Evolutionary conservation across 345 rosid species (phyloP), one percentile per base, ranked within the genome.

Genomic region (Turnera subulata): DNA sequence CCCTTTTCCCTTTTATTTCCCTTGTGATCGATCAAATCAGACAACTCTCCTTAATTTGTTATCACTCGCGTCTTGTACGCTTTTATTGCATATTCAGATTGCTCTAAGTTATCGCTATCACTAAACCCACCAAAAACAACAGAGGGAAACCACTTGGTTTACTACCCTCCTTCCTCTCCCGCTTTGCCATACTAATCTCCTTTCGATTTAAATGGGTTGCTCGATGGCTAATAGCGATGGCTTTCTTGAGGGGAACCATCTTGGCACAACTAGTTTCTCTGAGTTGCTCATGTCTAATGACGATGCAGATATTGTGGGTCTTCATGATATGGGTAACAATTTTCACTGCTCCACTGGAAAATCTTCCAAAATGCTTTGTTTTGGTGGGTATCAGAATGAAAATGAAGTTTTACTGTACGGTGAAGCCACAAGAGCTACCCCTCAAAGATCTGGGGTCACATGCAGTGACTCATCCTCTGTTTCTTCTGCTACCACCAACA

Each of bases 361-460:
- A 49, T 65, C 74, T 22, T 78, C 93, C 35, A 76, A 56, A 78
- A 91, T 91, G 96, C 91, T 91, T 22, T 85, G 87, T 62, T 91
- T 91, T 51, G 91, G 87, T 10, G 79, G 78, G 20, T 68, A 66
- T 14, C 56, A 48, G 48, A 68, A 49, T 35, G 81, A 64, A 52
- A 68, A 49, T 59, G 69, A 50, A n/a, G 47, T 58, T 1, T 24
- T 76, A 15, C 3, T 72, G 56, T 59, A 50, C 47, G 19, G 58
- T 17, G 66, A 79, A 48, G 59, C 74, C 14, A 46, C 54, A 11
- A 35, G 22, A 54, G 38, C 55, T 21, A 43, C 66, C 13, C 46
- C 48, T 66, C 76, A 63, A 53, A 74, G 66, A 39, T 66, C 78
- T 19, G 80, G 63, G 5, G 50, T 81, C 58, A 62, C 82, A 40